Conservation (phyloP, 2,329 filamentous ascomycete genomes). For the Pyricularia pennisetigena region DNA sequence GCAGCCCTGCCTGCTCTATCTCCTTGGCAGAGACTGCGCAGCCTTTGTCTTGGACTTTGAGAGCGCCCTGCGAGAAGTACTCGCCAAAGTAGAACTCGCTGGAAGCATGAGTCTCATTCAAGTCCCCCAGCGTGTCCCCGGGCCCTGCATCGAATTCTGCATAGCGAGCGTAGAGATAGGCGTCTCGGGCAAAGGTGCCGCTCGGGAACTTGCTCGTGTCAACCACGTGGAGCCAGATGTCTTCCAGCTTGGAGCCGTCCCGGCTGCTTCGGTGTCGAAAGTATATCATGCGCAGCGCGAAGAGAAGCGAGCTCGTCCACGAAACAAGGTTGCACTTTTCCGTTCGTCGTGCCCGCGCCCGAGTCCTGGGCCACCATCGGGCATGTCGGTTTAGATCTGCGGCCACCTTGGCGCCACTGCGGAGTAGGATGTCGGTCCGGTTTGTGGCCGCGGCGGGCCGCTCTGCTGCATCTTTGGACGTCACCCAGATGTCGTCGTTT, state of each 20-base stretch:
- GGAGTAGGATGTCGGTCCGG: background rate
- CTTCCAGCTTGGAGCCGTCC: background rate
- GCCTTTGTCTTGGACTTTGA: background rate
- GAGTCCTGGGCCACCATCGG: background rate
- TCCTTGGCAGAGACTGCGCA: background rate
- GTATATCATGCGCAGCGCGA: background rate
- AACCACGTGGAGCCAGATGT: background rate
- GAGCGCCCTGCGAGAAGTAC: background rate
- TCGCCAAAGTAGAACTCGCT: conserved; percentile 1
- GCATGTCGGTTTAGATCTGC: background rate
- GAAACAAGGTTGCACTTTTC: background rate
- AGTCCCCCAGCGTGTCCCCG: background rate
- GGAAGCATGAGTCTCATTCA: background rate
- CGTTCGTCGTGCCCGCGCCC: background rate
- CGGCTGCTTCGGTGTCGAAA: background rate
- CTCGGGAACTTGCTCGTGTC: background rate
- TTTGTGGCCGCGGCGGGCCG: background rate
- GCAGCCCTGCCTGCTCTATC: background rate
- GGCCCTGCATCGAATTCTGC: background rate
- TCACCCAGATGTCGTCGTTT: background rate
- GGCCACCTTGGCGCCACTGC: background rate
- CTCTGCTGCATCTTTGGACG: background rate
- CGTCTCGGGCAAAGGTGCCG: background rate
- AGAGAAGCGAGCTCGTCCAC: background rate
- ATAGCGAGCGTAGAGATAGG: background rate